Conservation (phyloP, 495 filamentous ascomycete species). For the Xylaria venustula region DNA sequence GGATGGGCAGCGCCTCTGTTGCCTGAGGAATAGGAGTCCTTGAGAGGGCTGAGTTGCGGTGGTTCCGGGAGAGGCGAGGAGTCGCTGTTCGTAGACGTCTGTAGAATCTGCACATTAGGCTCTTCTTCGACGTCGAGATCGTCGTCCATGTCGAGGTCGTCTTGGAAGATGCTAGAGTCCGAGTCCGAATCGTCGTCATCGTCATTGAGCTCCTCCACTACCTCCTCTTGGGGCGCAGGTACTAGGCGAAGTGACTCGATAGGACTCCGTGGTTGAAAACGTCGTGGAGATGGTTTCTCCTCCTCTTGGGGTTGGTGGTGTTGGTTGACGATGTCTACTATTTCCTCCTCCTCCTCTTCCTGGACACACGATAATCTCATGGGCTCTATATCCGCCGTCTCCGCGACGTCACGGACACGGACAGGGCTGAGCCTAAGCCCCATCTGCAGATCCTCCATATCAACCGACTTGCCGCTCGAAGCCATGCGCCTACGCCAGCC, state of each 20-base stretch:
- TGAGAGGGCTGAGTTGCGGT: constrained; percentile 47
- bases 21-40: constrained; percentile 43
- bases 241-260: constrained; percentile 34
- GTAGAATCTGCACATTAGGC: constrained; percentile 48
- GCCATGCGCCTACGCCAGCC: constrained; percentile 85
- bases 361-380: constrained; percentile 38
- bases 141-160: constrained; percentile 49
- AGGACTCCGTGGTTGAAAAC: constrained; percentile 17
- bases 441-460: constrained; percentile 78
- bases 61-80: constrained; percentile 31
- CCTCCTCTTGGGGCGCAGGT: constrained; percentile 28
- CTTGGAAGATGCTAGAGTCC: constrained; percentile 51
- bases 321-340: constrained; percentile 10
- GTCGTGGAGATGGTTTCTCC: constrained; percentile 20
- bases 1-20: constrained; percentile 33
- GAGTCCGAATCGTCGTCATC: constrained; percentile 40
- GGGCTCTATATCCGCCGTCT: constrained; percentile 37
- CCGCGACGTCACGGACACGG: constrained; percentile 51
- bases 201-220: constrained; percentile 28
- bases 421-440: constrained; percentile 68
- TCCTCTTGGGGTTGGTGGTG: constrained; percentile 5
- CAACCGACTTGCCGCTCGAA: constrained; percentile 73
- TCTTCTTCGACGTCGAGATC: constrained; percentile 49
- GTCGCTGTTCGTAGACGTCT: constrained; percentile 36
- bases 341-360: constrained; percentile 40